Base-by-base conservation (phyloP, 305 asterid genomes). In the Fraxinus nigra region DNA sequence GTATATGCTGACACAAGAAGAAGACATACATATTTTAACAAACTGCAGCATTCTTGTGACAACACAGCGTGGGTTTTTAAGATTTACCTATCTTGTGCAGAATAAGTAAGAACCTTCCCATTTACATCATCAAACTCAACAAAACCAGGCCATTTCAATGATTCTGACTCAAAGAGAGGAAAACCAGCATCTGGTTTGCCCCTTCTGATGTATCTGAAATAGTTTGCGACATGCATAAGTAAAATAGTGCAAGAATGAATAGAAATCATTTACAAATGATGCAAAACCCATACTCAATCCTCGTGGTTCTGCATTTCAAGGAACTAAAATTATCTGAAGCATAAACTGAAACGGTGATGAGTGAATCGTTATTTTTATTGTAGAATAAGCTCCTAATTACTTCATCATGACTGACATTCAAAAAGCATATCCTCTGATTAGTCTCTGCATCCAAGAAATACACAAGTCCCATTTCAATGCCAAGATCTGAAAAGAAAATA, bases 91-190 rank as follows among this genome's bases (percentile, higher is more conserved):
- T 95, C 94, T 83, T 95, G 99, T 33, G 98, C 97, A n/a, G 98
- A 95, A 87, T 91, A 93, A 35, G 99, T 95, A 65, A 95, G 98
- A 77, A 95, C 99, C 89, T 93, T 95, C 28, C 99, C 99, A 81
- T 95, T 95, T 30, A 95, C 99, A 83, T 95, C 99, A 86, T 95
- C 99, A 79, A 95, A 95, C 89, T 95, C 99, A 82, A 95, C 98
- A 87, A 95, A 95, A 78, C 98, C 98, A 5, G 98, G 98, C 98
- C 98, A 95, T 87, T 95, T 95, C 91, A 95, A 86, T 14, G 98
- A 93, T 85, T 95, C 98, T 1, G 98, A 92, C 90, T 95, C 98
- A 79, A 95, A 95, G 26, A 95, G 89, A 7, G 98, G 94, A 84
- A 95, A 95, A 61, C 98, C 98, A 77, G 97, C 98, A 93, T 95